Evolutionary conservation across 768 basidiomycete species (phyloP), one percentile per base, ranked within the genome.

Genomic region (Clavaria fumosa): DNA sequence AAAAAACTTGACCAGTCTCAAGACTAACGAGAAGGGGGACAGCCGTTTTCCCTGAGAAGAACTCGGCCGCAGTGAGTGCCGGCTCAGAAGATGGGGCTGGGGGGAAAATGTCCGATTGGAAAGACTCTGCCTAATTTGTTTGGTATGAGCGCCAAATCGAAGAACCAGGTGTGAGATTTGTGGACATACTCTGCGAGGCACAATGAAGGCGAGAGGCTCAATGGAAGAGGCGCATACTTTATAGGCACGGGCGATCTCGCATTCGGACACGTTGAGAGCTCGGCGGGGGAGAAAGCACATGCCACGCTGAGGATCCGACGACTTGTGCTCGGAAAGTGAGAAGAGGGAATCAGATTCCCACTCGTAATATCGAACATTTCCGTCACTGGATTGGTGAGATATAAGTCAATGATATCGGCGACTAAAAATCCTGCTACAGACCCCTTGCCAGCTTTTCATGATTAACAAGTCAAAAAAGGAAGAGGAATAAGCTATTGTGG

Each of bases 51-150:
- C 90, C 89, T 7, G 67, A 59, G 60, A 96, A 88, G 64, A 84
- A 96, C 47, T 95, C 88, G 42, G 72, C 64, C 6, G 91, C 81
- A 14, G 72, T 64, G 34, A 91, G 68, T 4, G 85, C 72, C 11
- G 89, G 72, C 50, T 91, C 82, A 39, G 67, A 56, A 4, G 88
- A 85, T 0, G 76, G 76, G 1, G 89, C 93, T 6, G 86, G 84
- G 4, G 95, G 93, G 67, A 75, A 97, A 55, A 97, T 93, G 56
- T 96, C 93, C 10, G 88, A 78, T 57, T 97, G 93, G 84, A 96
- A 97, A 4, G 78, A 75, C 41, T 97, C 90, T 24, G 90, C 71
- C 84, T 89, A 20, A 28, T 10, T 31, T 20, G 28, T 42, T 18
- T 43, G 31, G 33, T 37, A 39, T 32, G 38, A 21, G 30, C 33